These are phyloP conservation scores for Grigorovia yakushimaensis DNA, from an alignment of 805 yeast species.

Conservation along the genomic window DNA sequence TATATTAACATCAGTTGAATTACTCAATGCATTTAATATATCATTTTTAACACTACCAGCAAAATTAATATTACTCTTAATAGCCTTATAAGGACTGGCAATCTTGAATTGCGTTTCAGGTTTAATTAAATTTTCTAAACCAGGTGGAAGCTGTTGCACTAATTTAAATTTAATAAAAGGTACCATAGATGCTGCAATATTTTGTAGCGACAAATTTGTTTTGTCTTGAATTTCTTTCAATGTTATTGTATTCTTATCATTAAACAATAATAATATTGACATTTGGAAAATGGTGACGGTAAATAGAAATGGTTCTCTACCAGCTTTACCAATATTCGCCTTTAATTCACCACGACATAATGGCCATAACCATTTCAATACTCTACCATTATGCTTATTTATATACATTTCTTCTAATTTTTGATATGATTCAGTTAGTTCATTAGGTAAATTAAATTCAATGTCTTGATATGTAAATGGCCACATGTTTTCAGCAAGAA, in stretches of 20 bases:
- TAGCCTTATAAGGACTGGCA: slow-evolving; percentile 74
- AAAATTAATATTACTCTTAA: slow-evolving; percentile 78
- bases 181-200: slow-evolving; percentile 63
- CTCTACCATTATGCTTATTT: slow-evolving; percentile 73
- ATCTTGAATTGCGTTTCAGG: slow-evolving; percentile 56
- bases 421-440: slow-evolving; percentile 53
- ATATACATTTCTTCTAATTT: slow-evolving; percentile 61
- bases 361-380: slow-evolving; percentile 93
- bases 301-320: slow-evolving; percentile 71
- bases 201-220: slow-evolving; percentile 57
- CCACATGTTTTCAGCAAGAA: slow-evolving; percentile 88
- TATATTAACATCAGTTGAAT: slow-evolving; percentile 13
- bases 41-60: slow-evolving; percentile 42
- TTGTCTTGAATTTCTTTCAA: slow-evolving; percentile 50
- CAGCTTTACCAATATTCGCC: slow-evolving; percentile 73
- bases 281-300: slow-evolving; percentile 80
- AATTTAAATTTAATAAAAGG: slow-evolving; percentile 76
- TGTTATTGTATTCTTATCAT: slow-evolving; percentile 41
- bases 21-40: slow-evolving; percentile 15
- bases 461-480: slow-evolving; percentile 42
- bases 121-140: slow-evolving; percentile 40
- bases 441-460: slow-evolving; percentile 55
- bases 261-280: slow-evolving; percentile 77
- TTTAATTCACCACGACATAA: slow-evolving; percentile 85
- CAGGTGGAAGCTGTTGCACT: slow-evolving; percentile 55